Conservation (phyloP, 345 rosid species). For the Pugionium dolabratum region DNA sequence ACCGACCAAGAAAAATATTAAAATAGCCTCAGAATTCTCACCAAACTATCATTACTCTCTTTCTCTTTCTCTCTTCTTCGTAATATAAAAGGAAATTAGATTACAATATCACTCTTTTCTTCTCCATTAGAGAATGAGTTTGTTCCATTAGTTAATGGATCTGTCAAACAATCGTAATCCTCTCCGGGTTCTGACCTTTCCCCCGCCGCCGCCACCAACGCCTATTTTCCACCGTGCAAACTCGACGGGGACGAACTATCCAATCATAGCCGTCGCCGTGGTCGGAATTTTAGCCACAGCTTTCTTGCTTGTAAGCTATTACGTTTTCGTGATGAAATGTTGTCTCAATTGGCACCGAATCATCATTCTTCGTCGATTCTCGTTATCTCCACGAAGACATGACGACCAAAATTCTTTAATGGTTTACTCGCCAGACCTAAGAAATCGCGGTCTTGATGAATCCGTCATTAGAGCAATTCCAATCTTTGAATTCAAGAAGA, state of each 20-base stretch:
- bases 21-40: constrained; percentile 19
- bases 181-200: constrained; percentile 22
- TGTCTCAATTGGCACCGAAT: constrained; percentile 82
- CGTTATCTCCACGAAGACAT: constrained; percentile 51
- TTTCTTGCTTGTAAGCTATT: constrained; percentile 82
- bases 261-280: constrained; percentile 72
- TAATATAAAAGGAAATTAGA: neutral
- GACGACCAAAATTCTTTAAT: constrained; percentile 51
- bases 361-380: constrained; percentile 59
- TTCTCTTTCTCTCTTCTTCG: constrained; percentile 5
- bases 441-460: constrained; percentile 75
- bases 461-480: constrained; percentile 84
- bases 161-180: constrained; percentile 14
- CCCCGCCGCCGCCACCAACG: constrained; percentile 11
- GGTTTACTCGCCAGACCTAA: constrained; percentile 48
- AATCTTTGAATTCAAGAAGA: constrained; percentile 64
- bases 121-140: too few species aligned
- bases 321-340: constrained; percentile 82
- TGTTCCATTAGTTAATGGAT: constrained; percentile 27
- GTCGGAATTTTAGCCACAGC: constrained; percentile 84
- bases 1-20: constrained; percentile 23
- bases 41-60: constrained; percentile 30
- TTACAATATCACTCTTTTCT: too few species aligned
- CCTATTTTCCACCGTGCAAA: constrained; percentile 1
- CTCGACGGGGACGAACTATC: constrained; percentile 33